These are phyloP conservation scores for Aurantiochytrium sp. DNA, from an alignment of 108 stramenopile species.

Conservation along the genomic window DNA sequence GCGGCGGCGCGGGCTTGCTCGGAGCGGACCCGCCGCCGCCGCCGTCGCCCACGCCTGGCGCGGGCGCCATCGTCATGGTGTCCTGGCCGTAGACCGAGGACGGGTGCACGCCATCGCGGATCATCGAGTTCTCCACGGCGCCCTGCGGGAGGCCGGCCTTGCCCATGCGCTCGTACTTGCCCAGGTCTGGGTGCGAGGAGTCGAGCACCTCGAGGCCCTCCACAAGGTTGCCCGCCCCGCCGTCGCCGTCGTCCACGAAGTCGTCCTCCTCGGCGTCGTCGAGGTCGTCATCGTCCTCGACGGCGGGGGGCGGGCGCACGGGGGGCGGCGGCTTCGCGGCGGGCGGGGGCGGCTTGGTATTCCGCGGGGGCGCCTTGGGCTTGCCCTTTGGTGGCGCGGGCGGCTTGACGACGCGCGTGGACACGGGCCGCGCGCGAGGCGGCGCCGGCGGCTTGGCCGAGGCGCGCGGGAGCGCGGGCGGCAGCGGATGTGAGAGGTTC, in stretches of 20 bases:
- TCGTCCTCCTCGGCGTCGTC: neutral
- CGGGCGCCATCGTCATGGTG: constrained; percentile 11
- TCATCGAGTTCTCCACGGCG: neutral
- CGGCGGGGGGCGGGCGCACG: neutral
- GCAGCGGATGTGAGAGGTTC: neutral
- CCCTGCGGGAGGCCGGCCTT: constrained; percentile 8
- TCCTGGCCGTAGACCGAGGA: neutral
- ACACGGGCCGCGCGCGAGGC: neutral
- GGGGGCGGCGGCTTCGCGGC: neutral
- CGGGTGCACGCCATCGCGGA: constrained; percentile 10
- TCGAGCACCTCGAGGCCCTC: constrained; percentile 10
- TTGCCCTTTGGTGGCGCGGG: neutral
- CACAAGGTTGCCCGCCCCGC: neutral
- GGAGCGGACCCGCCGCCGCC: too few species aligned
- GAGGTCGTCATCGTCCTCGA: neutral
- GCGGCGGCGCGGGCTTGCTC: neutral
- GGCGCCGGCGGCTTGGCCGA: neutral
- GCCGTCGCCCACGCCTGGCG: neutral
- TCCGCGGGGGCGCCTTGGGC: neutral
- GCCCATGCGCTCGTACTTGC: neutral
- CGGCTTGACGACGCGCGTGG: neutral
- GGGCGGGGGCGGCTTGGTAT: neutral
- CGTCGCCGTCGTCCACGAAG: neutral
- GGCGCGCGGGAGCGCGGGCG: neutral
- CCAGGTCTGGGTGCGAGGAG: neutral